phyloP scores from a whole-genome alignment of 2,329 filamentous ascomycete genomes.

The Penicillium crustosum region DNA sequence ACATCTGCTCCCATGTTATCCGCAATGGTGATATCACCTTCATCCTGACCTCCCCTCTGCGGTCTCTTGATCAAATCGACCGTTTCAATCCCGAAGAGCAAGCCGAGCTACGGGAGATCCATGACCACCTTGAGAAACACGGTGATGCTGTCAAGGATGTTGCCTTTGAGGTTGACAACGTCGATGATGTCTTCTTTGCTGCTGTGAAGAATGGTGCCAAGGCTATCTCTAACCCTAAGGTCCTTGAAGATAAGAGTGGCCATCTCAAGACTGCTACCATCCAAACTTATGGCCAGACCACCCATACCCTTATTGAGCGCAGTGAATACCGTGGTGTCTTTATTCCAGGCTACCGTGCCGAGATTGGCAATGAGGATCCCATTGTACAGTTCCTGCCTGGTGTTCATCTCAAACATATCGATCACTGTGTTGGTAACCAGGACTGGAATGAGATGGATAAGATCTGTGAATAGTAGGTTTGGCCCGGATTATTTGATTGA shows the following conservation, averaged over 20 bases:
- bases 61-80: slow-evolving; percentile 65
- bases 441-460: slow-evolving; percentile 85
- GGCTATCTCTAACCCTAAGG: slow-evolving; percentile 51
- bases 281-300: slow-evolving; percentile 91
- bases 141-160: slow-evolving; percentile 95
- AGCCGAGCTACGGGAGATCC: slow-evolving; percentile 68
- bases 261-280: slow-evolving; percentile 75
- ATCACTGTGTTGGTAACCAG: slow-evolving; percentile 97
- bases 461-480: slow-evolving; percentile 57
- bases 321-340: slow-evolving; percentile 70
- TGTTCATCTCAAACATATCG: slow-evolving; percentile 72
- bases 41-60: slow-evolving; percentile 47
- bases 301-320: slow-evolving; percentile 83
- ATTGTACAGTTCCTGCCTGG: slow-evolving; percentile 55
- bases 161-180: slow-evolving; percentile 89
- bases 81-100: slow-evolving; percentile 58
- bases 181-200: slow-evolving; percentile 72
- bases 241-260: slow-evolving; percentile 62
- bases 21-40: slow-evolving; percentile 47
- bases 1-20: slow-evolving; percentile 75
- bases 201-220: slow-evolving; percentile 59
- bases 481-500: too few species aligned
- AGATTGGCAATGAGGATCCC: slow-evolving; percentile 48
- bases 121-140: slow-evolving; percentile 79
- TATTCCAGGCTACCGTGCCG: slow-evolving; percentile 74